Base-by-base conservation (phyloP, 768 basidiomycete species). In the Suillus alpinus region DNA sequence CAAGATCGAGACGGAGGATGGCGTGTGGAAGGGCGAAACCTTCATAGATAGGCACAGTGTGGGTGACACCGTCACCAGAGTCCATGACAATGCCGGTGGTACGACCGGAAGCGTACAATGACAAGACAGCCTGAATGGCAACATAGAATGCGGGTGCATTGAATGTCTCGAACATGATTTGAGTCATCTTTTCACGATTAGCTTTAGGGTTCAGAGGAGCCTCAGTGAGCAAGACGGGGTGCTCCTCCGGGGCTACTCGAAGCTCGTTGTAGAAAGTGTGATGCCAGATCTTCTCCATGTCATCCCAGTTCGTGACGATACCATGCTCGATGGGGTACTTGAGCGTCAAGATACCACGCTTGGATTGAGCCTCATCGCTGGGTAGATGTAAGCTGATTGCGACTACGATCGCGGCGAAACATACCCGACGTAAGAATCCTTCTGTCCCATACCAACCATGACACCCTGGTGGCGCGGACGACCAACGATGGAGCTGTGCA, bases 221-320 rank as follows among this genome's bases (percentile, higher is more conserved):
- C 71, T 88, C 87, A 51, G 88, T 88, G 63, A 88, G 80, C 6
- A 88, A 75, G 64, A 89, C 83, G 36, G 87, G 88, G 75, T 88
- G 88, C 70, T 89, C 88, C 71, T 89, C 88, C 14, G 87, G 87
- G 5, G 88, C 88, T 60, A 89, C 87, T 72, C 88, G 87, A 62
- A 89, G 82, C 69, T 89, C 88, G 70, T 89, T 89, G 79, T 89
- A 95, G 78, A 95, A 96, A 37, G 94, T 95, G 81, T 95, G 94
- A 76, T 95, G 93, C 94, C 94, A 96, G 75, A 95, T 95, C 81
- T 95, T 95, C 81, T 96, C 95, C 94, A 95, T 95, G 78, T 95
- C 94, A 71, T 95, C 95, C 95, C 95, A 97, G 86, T 97, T 95
- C 76, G 94, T 95, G 75, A 96, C 91, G 72, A 94, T 90, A 77